Percentiles rank a stretch among this genome's conserved stretches.
Conservation (phyloP, 1,139 yeast species). For the Debaryomyces nepalensis region DNA sequence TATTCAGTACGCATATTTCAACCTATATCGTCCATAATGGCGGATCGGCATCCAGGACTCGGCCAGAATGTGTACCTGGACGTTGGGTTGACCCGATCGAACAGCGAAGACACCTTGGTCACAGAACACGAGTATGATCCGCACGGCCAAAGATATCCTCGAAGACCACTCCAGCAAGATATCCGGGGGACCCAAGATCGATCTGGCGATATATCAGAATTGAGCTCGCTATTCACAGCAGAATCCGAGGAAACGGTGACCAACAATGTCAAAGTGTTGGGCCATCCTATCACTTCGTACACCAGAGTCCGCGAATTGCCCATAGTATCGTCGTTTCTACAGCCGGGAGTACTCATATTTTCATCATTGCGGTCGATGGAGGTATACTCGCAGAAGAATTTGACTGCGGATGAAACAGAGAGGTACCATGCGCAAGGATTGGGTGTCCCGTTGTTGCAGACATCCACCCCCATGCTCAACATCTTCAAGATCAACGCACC, state of each 20-base stretch:
- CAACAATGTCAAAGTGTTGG: constrained; percentile 29
- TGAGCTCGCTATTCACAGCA: constrained; percentile 26
- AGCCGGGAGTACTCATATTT: constrained; percentile 34
- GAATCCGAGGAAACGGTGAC: constrained; percentile 37
- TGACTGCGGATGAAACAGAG: constrained; percentile 8
- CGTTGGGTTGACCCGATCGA: neutral
- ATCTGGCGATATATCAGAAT: constrained; percentile 20
- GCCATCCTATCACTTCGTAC: constrained; percentile 25
- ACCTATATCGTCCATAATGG: neutral
- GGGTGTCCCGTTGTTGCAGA: constrained; percentile 29
- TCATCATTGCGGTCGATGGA: constrained; percentile 25
- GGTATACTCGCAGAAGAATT: constrained; percentile 16
- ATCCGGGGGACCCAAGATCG: no score
- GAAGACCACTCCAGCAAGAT: no score
- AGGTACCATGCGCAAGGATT: constrained; percentile 8
- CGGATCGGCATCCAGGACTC: neutral
- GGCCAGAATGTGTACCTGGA: neutral
- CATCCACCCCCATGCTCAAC: constrained; percentile 34
- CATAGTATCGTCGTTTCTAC: constrained; percentile 33
- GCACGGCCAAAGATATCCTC: neutral
- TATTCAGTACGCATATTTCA: no score
- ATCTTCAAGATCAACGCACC: constrained; percentile 41
- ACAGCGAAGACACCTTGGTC: constrained; percentile 12
- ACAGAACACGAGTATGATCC: neutral
- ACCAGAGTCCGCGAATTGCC: constrained; percentile 30